phyloP scores from a whole-genome alignment of 768 basidiomycete species.

The Xerocomellus intermedius region DNA sequence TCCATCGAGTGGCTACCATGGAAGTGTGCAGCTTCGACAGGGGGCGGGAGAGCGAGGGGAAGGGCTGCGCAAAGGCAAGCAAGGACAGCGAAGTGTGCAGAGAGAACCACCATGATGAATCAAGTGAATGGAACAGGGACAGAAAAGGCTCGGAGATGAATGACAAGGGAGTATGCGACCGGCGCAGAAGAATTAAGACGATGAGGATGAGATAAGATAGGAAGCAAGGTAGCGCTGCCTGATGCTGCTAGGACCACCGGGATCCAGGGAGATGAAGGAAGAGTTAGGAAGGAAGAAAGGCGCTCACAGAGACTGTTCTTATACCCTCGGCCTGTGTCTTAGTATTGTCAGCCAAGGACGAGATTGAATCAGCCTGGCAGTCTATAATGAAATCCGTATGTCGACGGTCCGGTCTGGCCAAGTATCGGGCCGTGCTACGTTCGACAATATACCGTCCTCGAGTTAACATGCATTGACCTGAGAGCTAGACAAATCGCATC shows the following conservation, averaged over 20 bases:
- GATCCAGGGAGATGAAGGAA: constrained; percentile 43
- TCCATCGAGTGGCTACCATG: constrained; percentile 16
- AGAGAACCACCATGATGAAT: constrained; percentile 50
- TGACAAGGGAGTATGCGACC: constrained; percentile 21
- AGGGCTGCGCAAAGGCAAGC: constrained; percentile 46
- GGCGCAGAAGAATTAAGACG: constrained; percentile 23
- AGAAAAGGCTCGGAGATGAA: constrained; percentile 9
- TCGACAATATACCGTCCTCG: no score
- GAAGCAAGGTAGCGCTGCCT: constrained; percentile 15
- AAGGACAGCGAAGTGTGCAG: constrained; percentile 45
- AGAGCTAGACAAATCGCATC: background rate
- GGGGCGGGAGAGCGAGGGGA: constrained; percentile 30
- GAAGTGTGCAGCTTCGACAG: constrained; percentile 43
- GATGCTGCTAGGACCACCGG: constrained; percentile 47
- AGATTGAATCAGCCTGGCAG: constrained; percentile 10
- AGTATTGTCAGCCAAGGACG: constrained; percentile 17
- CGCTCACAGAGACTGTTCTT: constrained; percentile 14
- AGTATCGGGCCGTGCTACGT: background rate
- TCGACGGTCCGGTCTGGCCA: background rate
- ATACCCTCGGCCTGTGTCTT: constrained; percentile 22
- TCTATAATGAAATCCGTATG: constrained; percentile 5
- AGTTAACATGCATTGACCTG: background rate
- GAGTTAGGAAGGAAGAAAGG: constrained; percentile 34
- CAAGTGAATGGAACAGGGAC: constrained; percentile 8
- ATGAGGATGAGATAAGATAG: constrained; percentile 20